Conservation (phyloP, 2,329 filamentous ascomycete genomes). For the Xylaria sp. region DNA sequence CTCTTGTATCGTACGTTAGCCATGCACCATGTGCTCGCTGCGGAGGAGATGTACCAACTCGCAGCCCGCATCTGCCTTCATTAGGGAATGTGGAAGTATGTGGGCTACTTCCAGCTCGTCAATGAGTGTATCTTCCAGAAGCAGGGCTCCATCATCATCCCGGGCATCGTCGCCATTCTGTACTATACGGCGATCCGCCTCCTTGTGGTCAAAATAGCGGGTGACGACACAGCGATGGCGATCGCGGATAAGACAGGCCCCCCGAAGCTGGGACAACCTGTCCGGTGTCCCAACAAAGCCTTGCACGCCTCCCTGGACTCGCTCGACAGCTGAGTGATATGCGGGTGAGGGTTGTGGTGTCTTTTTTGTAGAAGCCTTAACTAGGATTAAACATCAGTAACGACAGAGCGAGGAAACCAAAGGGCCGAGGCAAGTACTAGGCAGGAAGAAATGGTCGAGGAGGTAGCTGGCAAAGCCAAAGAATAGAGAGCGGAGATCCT, state of each 20-base stretch:
- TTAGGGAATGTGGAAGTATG: too few species aligned
- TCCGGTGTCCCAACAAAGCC: constrained; percentile 42
- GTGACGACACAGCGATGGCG: constrained; percentile 48
- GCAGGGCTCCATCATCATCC: constrained; percentile 45
- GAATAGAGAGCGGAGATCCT: constrained; percentile 17
- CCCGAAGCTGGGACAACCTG: constrained; percentile 43
- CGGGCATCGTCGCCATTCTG: constrained; percentile 35
- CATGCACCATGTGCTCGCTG: constrained; percentile 1
- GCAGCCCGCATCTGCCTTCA: constrained; percentile 13
- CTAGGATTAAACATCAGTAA: constrained; percentile 38
- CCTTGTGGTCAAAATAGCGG: constrained; percentile 38
- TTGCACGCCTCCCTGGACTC: constrained; percentile 36
- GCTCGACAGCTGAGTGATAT: constrained; percentile 41
- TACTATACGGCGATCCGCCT: constrained; percentile 32
- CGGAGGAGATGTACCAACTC: constrained; percentile 18
- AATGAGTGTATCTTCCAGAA: constrained; percentile 32
- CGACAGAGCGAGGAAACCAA: constrained; percentile 43
- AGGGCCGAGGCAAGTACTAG: constrained; percentile 38
- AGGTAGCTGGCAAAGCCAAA: constrained; percentile 44
- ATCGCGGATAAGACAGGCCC: constrained; percentile 46
- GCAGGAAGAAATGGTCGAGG: constrained; percentile 45
- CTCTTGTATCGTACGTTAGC: constrained; percentile 31
- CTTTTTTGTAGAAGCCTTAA: constrained; percentile 43
- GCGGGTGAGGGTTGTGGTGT: constrained; percentile 46
- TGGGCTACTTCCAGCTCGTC: too few species aligned